Evolutionary conservation across 164 flowering plant genomes (phyloP).

Genomic region (Berberis vulgaris): DNA sequence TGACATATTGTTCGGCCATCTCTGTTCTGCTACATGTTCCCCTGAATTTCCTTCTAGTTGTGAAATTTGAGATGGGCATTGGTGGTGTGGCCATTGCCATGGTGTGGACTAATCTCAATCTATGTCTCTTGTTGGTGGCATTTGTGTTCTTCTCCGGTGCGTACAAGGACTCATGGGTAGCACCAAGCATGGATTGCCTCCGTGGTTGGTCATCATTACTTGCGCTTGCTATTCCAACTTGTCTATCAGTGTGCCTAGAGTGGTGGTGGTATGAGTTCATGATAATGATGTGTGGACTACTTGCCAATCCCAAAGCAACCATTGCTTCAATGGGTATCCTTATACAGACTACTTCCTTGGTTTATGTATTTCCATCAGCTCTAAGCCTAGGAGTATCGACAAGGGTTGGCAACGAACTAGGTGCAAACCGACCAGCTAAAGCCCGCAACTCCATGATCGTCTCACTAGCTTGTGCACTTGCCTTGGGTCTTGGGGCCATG

Average conservation of each 20-base stretch:
- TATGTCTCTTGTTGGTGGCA: slow-evolving; percentile 38
- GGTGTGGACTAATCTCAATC: slow-evolving; percentile 76
- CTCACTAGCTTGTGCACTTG: slow-evolving; percentile 45
- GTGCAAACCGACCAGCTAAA: slow-evolving; percentile 64
- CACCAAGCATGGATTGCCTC: slow-evolving; percentile 70
- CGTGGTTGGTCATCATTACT: slow-evolving; percentile 77
- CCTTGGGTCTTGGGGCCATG: slow-evolving; percentile 61
- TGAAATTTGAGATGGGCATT: slow-evolving; percentile 64
- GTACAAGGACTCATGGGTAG: slow-evolving; percentile 66
- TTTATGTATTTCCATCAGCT: slow-evolving; percentile 85
- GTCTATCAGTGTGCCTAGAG: slow-evolving; percentile 81
- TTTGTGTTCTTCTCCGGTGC: slow-evolving; percentile 68
- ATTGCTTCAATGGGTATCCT: slow-evolving; percentile 93
- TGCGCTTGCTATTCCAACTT: slow-evolving; percentile 67
- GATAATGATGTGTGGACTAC: slow-evolving; percentile 79
- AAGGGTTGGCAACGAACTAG: slow-evolving; percentile 75
- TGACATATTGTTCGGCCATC: slow-evolving; percentile 74
- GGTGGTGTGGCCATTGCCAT: slow-evolving; percentile 84
- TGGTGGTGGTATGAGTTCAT: slow-evolving; percentile 99
- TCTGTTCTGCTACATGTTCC: slow-evolving; percentile 82
- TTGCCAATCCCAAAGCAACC: slow-evolving; percentile 70
- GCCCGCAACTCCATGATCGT: slow-evolving; percentile 68
- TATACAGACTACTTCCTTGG: slow-evolving; percentile 79
- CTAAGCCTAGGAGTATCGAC: slow-evolving; percentile 84
- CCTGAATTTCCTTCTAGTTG: slow-evolving; percentile 64